Evolutionary conservation across 164 flowering plant genomes (phyloP).

Genomic region (Houttuynia cordata): DNA sequence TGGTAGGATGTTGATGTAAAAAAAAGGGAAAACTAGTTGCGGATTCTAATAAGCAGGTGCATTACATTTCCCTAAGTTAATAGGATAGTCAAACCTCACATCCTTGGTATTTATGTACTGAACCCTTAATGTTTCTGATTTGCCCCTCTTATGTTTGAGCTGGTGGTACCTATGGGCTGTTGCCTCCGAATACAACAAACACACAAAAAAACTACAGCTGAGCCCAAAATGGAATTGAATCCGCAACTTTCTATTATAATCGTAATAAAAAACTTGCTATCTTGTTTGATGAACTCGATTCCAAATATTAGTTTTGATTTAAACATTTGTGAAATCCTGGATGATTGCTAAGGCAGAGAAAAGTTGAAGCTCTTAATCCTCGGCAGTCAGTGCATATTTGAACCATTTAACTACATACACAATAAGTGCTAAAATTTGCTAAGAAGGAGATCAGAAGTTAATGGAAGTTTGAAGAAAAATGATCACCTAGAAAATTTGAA

Average conservation of each 20-base stretch:
- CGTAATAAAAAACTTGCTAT: too few species aligned
- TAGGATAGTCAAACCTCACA: slow-evolving; percentile 53
- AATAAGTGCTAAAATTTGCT: background rate
- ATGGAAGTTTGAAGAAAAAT: background rate
- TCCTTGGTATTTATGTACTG: slow-evolving; percentile 88
- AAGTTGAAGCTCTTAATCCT: background rate
- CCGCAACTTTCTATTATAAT: background rate
- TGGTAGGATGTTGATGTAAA: background rate
- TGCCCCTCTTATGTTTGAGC: slow-evolving; percentile 58
- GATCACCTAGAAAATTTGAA: background rate
- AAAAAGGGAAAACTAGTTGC: too few species aligned
- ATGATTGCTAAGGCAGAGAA: background rate
- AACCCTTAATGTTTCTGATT: slow-evolving; percentile 73
- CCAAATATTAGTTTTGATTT: too few species aligned
- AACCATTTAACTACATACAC: background rate
- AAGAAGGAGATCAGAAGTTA: background rate
- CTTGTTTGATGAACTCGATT: too few species aligned
- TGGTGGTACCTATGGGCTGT: slow-evolving; percentile 21
- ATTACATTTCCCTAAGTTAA: background rate
- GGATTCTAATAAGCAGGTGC: background rate
- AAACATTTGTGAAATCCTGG: too few species aligned
- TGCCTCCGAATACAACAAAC: slow-evolving; percentile 21
- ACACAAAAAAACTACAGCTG: background rate
- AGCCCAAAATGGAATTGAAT: background rate
- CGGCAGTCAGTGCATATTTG: too few species aligned